These are phyloP conservation scores for Tetracladium setigerum DNA, from an alignment of 495 filamentous ascomycete species.

Conservation along the genomic window DNA sequence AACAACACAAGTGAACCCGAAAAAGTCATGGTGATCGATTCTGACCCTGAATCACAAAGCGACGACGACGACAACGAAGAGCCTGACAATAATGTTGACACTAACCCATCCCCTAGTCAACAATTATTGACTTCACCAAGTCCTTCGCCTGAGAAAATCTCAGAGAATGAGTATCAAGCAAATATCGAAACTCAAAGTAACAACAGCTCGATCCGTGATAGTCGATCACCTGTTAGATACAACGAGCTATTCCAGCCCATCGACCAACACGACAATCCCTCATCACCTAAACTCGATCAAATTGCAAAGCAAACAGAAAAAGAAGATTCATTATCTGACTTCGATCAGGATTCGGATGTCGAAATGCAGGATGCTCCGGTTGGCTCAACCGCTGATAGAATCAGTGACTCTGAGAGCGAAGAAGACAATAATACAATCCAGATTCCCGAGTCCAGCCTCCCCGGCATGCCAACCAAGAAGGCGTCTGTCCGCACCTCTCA, in stretches of 20 bases:
- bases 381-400: no score
- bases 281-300: neutral
- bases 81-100: no score
- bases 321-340: neutral
- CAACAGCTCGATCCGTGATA: slow-evolving; percentile 11
- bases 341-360: slow-evolving; percentile 3
- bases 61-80: no score
- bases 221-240: slow-evolving; percentile 19
- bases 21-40: no score
- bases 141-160: neutral
- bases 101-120: no score
- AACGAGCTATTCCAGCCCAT: no score
- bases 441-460: slow-evolving; percentile 4
- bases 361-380: neutral
- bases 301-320: neutral
- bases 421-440: neutral
- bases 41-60: no score
- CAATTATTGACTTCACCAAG: no score
- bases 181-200: neutral
- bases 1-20: no score
- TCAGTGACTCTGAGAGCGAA: no score
- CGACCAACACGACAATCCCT: slow-evolving; percentile 4
- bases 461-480: neutral
- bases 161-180: slow-evolving; percentile 7
- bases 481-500: no score